Conservation (phyloP, 2,329 filamentous ascomycete genomes). For the Coniochaeta sp. region DNA sequence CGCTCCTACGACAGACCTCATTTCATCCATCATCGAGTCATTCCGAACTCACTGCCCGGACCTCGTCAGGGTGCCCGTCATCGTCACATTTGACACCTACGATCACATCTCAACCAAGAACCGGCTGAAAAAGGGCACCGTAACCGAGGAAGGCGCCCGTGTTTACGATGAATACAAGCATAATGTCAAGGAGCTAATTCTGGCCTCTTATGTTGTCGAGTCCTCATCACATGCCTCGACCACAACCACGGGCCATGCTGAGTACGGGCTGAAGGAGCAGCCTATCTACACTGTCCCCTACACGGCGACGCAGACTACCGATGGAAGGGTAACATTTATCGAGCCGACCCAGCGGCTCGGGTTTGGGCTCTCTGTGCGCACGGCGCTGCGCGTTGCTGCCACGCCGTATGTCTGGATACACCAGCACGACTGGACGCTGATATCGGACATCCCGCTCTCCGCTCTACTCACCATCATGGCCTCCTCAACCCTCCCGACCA, state of each 20-base stretch:
- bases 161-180: slow-evolving; percentile 37
- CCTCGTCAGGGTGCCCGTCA: slow-evolving; percentile 34
- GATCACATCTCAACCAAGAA: slow-evolving; percentile 35
- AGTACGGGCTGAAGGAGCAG: slow-evolving; percentile 35
- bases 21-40: slow-evolving; percentile 38
- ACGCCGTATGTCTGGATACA: slow-evolving; percentile 51
- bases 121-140: slow-evolving; percentile 48
- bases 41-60: slow-evolving; percentile 34
- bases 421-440: slow-evolving; percentile 49
- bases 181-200: slow-evolving; percentile 36
- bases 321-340: slow-evolving; percentile 37
- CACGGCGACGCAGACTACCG: slow-evolving; percentile 24
- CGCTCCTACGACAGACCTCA: slow-evolving; percentile 42
- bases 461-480: slow-evolving; percentile 39
- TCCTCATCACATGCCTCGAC: slow-evolving; percentile 6
- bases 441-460: slow-evolving; percentile 34
- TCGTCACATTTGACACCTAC: slow-evolving; percentile 46
- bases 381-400: slow-evolving; percentile 35
- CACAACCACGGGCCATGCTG: slow-evolving; percentile 27
- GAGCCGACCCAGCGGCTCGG: slow-evolving; percentile 39
- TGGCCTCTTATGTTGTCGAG: slow-evolving; percentile 15
- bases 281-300: slow-evolving; percentile 30
- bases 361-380: slow-evolving; percentile 46
- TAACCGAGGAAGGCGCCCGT: slow-evolving; percentile 36
- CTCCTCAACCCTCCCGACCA: background rate